Conservation (phyloP, 169 alveolate species). For the Besnoitia besnoiti region DNA sequence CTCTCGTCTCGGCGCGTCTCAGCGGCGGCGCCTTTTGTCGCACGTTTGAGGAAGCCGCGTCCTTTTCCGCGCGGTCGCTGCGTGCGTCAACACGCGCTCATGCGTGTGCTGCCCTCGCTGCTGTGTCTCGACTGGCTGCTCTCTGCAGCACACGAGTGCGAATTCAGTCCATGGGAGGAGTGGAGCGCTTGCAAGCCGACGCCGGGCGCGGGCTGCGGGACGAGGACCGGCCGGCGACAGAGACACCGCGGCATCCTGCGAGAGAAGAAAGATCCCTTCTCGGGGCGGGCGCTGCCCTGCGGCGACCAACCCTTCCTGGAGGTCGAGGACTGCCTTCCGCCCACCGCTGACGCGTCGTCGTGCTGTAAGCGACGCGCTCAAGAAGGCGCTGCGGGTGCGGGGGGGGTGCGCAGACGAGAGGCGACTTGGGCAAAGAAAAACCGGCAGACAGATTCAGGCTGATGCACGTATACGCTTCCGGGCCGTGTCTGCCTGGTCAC, state of each 20-base stretch:
- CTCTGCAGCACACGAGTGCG: background rate
- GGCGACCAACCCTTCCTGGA: background rate
- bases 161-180: constrained; percentile 1
- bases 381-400: too few species aligned
- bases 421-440: too few species aligned
- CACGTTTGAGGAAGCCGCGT: too few species aligned
- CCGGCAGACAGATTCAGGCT: too few species aligned
- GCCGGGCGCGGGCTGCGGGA: background rate
- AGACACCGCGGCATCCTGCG: background rate
- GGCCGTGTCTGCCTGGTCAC: too few species aligned
- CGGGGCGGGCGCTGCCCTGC: background rate
- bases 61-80: too few species aligned
- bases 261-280: background rate
- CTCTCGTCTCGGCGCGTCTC: too few species aligned
- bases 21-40: too few species aligned
- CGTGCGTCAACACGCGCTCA: too few species aligned
- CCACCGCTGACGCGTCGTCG: background rate
- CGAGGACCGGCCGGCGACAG: background rate
- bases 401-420: too few species aligned
- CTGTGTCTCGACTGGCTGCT: background rate
- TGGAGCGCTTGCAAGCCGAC: constrained; percentile 19
- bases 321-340: background rate
- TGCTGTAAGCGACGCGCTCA: too few species aligned
- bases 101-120: background rate
- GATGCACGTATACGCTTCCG: too few species aligned